Percentiles rank a stretch among this genome's conserved stretches.
Conservation (phyloP, 495 filamentous ascomycete species). For the Haplographium delicatum region DNA sequence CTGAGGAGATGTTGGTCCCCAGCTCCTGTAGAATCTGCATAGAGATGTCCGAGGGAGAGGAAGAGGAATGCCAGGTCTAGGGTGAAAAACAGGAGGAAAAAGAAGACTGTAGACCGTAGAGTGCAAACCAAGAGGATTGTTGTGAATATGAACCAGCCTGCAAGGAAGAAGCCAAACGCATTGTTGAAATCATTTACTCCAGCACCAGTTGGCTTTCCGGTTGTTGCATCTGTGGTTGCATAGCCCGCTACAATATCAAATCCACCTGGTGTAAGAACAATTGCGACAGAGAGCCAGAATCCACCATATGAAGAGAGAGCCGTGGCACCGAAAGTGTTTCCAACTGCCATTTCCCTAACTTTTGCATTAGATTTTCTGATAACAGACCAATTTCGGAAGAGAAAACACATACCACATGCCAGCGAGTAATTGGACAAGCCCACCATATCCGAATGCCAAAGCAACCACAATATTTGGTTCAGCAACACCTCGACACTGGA, state of each 20-base stretch:
- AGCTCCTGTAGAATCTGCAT: constrained; percentile 32
- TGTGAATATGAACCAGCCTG: constrained; percentile 99
- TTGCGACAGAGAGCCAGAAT: constrained; percentile 92
- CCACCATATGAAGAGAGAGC: constrained; percentile 95
- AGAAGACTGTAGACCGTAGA: constrained; percentile 87
- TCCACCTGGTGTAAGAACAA: constrained; percentile 79
- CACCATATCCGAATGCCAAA: constrained; percentile 74
- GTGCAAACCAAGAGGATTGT: constrained; percentile 83
- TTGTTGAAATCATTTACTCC: constrained; percentile 35
- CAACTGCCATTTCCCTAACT: constrained; percentile 92
- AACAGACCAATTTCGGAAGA: background rate
- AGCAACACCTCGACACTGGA: constrained; percentile 54
- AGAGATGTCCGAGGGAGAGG: constrained; percentile 70
- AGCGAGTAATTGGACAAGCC: constrained; percentile 84
- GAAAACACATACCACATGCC: constrained; percentile 62
- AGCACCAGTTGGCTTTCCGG: constrained; percentile 13
- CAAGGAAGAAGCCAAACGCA: constrained; percentile 80
- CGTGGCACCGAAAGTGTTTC: constrained; percentile 97
- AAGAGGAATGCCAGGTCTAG: constrained; percentile 91
- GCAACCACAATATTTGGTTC: constrained; percentile 65
- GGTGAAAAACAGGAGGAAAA: constrained; percentile 92
- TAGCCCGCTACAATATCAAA: constrained; percentile 55
- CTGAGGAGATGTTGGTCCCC: constrained; percentile 54
- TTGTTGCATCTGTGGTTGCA: constrained; percentile 13
- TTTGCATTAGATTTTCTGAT: constrained; percentile 35